phyloP scores from a whole-genome alignment of 2,329 filamentous ascomycete species.

The Ceratocystis harringtonii region DNA sequence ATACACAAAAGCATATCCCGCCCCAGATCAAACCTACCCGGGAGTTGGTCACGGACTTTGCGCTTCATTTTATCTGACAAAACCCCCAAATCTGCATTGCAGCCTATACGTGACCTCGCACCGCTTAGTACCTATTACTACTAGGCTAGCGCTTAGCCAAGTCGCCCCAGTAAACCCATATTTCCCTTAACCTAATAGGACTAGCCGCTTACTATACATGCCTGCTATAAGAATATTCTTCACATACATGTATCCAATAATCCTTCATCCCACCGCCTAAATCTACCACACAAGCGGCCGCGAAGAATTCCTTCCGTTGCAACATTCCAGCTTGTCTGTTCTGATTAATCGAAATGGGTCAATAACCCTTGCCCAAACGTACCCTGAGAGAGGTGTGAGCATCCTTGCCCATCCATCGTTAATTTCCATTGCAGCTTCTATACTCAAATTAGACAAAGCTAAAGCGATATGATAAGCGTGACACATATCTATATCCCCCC shows the following conservation, averaged over 20 bases:
- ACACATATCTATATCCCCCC: background rate
- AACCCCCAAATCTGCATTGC: background rate
- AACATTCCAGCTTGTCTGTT: background rate
- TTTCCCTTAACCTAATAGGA: background rate
- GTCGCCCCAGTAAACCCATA: too few species aligned
- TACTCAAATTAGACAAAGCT: background rate
- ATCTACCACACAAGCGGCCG: too few species aligned
- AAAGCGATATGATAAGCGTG: background rate
- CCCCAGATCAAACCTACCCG: background rate
- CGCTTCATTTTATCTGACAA: background rate
- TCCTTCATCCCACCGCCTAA: too few species aligned
- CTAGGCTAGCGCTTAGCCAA: too few species aligned
- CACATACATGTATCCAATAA: background rate
- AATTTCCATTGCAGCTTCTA: background rate
- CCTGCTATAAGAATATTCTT: background rate
- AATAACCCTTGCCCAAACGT: background rate
- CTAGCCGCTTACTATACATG: background rate
- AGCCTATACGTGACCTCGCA: background rate
- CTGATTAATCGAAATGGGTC: background rate
- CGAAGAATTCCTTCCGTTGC: background rate
- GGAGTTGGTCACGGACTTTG: background rate
- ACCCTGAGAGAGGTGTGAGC: background rate
- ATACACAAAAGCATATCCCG: background rate
- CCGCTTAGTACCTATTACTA: too few species aligned
- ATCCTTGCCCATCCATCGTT: background rate